Evolutionary conservation across 768 basidiomycete genomes (phyloP), one percentile per base, ranked within the genome.

Genomic region (Tricholoma sp.): DNA sequence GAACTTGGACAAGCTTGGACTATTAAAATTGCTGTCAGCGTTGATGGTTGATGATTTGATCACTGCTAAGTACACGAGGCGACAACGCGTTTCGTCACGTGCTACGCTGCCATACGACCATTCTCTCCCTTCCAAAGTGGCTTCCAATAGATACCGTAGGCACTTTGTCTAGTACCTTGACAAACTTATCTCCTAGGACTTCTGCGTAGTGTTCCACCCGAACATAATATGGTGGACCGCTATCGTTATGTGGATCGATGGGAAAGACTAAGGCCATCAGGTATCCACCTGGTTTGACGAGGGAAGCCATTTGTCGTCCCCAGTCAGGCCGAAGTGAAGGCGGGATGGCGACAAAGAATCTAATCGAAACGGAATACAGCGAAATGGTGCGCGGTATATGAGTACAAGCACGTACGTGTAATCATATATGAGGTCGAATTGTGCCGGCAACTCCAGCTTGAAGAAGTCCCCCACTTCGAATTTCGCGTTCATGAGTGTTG

Each of bases 311-410:
- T 60, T 84, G 75, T 12, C 63, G 59, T 0, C 79, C 88, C 87
- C 86, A 89, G 15, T 76, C 76, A 2, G 59, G 44, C 10, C 88
- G 77, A 36, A 66, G 71, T 2, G 68, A 56, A 0, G 84, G 87
- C 0, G 81, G 82, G 18, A 91, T 81, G 1, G 89, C 88, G 42
- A 85, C 84, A 66, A 91, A 89, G 72, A 89, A 88, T 1, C 84
- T 86, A 29, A 29, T 11, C n/a, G 8, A 47, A 24, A 44, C 13
- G 37, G 13, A 9, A 36, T 42, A 8, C 4, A 24, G n/a, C 36
- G 18, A 29, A 31, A 15, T 18, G 36, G 54, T 42, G 48, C 32
- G 20, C 28, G 6, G 1, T 6, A 48, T 39, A 10, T 36, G 3
- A 24, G 20, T 17, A 4, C 28, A 17, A 8, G 61, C 61, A 63